Evolutionary conservation across 495 filamentous ascomycete species (phyloP), one percentile per base, ranked within the genome.

Genomic region (Arthonia radiata): DNA sequence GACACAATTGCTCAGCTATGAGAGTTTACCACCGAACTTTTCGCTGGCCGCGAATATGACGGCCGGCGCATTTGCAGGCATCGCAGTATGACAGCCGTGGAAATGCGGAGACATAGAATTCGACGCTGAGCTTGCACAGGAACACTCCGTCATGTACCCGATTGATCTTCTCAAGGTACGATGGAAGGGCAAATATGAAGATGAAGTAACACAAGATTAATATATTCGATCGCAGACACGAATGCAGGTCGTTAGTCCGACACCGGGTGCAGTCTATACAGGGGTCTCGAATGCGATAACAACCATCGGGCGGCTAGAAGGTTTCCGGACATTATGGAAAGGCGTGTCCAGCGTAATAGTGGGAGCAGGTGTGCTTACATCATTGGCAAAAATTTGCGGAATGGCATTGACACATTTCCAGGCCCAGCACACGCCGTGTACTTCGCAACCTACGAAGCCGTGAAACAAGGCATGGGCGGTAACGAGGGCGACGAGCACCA

Each of bases 81-180:
- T 99, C 41, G 81, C 81, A 48, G 86, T 94, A 69, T 41, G 67
- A 12, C 24, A 17, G 24, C 19, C 27, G 32, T 15, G 13, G 18
- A 11, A 13, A 4, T 17, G 24, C 6, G 14, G 21, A 18, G 23
- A 1, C 15, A 9, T 23, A 7, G 15, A 18, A 26, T 11, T 22
- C 32, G 31, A 37, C 16, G 30, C 26, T 11, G n/a, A n/a, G 11
- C 12, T n/a, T 14, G 13, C 13, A 18, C 34, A 53, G 49, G 74
- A 83, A 51, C 79, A 83, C 48, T 83, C 82, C 27, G 79, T 89
- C 35, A 92, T 99, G 86, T 99, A 99, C 39, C 86, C 86, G 5
- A 74, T 99, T 36, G 86, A 99, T 53, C 66, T 91, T 35, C 69
- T 99, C 31, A 99, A 99, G 71, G 89, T 93, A 55, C 49, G 62